Conservation (phyloP, 2,329 filamentous ascomycete species). For the Aspergillus tubingensis region DNA sequence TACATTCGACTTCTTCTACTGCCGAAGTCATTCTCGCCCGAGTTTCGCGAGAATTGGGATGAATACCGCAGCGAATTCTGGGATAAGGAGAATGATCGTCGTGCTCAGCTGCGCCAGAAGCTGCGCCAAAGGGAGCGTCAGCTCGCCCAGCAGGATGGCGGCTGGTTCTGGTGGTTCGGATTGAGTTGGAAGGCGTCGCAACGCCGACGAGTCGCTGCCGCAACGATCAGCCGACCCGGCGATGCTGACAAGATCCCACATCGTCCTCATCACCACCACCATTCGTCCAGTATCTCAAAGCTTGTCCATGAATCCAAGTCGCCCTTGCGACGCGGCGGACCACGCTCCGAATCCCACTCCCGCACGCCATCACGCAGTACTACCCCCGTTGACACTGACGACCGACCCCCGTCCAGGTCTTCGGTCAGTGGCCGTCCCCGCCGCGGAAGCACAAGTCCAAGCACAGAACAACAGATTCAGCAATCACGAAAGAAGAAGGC, state of each 20-base stretch:
- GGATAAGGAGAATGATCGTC: conserved; percentile 92
- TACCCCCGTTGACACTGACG: conserved; percentile 41
- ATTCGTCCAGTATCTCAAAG: conserved; percentile 29
- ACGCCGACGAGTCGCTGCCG: conserved; percentile 32
- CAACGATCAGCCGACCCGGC: conserved; percentile 28
- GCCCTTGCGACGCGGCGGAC: conserved; percentile 30
- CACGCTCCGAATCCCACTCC: conserved; percentile 45
- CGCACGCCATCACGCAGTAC: conserved; percentile 46
- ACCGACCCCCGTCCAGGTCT: conserved; percentile 38
- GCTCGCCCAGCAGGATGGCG: conserved; percentile 66
- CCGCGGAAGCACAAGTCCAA: conserved; percentile 37
- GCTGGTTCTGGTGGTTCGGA: conserved; percentile 85
- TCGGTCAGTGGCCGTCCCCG: conserved; percentile 36
- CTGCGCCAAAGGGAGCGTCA: conserved; percentile 69
- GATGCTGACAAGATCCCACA: conserved; percentile 34
- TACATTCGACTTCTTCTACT: conserved; percentile 87
- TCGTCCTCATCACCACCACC: conserved; percentile 31
- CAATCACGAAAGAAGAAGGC: conserved; percentile 37
- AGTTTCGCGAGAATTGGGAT: conserved; percentile 97
- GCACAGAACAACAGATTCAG: conserved; percentile 26
- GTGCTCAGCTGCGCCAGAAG: conserved; percentile 70
- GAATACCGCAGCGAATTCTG: conserved; percentile 92
- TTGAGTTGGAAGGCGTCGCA: conserved; percentile 46
- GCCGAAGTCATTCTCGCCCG: conserved; percentile 91
- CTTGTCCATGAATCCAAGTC: conserved; percentile 32